A percentile compares a stretch with the other conserved stretches of the same genome.
These are phyloP conservation scores for Lindgomyces ingoldianus DNA, from an alignment of 495 filamentous ascomycete species.

Conservation along the genomic window DNA sequence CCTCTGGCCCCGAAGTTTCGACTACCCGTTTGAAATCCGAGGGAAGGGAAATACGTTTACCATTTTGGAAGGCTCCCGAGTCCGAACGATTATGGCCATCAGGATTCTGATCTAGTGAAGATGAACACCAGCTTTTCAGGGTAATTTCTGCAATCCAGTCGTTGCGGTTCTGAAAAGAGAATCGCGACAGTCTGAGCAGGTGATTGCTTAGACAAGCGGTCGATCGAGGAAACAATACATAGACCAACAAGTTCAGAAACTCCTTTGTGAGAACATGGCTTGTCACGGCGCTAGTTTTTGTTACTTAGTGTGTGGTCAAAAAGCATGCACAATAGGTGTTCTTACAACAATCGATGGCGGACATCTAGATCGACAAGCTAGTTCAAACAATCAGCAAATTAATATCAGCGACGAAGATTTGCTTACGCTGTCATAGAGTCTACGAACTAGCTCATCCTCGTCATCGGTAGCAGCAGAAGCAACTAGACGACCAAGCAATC, in stretches of 20 bases:
- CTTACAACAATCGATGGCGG: slow-evolving; percentile 16
- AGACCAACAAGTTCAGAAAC: neutral
- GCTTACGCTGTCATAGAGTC: slow-evolving; percentile 17
- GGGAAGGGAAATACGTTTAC: neutral
- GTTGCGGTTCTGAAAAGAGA: neutral
- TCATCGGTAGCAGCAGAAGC: too few species aligned
- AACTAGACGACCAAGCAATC: too few species aligned
- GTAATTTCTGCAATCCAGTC: slow-evolving; percentile 16
- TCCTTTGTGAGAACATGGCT: neutral
- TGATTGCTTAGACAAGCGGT: slow-evolving; percentile 10
- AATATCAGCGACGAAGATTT: neutral
- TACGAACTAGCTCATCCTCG: neutral
- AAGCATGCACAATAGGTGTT: neutral
- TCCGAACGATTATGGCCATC: too few species aligned
- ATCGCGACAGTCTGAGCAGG: slow-evolving; percentile 8
- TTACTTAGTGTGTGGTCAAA: neutral
- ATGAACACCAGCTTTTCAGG: slow-evolving; percentile 1
- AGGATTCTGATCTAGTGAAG: too few species aligned
- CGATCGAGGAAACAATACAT: slow-evolving; percentile 13
- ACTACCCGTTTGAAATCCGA: neutral
- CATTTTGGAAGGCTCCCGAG: neutral
- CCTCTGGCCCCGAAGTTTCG: neutral
- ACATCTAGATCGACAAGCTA: slow-evolving; percentile 21
- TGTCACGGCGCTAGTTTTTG: neutral
- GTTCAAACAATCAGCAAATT: neutral